Evolutionary conservation across 2,329 filamentous ascomycete species (phyloP), one percentile per base, ranked within the genome.

Genomic region (Cordyceps javanica): DNA sequence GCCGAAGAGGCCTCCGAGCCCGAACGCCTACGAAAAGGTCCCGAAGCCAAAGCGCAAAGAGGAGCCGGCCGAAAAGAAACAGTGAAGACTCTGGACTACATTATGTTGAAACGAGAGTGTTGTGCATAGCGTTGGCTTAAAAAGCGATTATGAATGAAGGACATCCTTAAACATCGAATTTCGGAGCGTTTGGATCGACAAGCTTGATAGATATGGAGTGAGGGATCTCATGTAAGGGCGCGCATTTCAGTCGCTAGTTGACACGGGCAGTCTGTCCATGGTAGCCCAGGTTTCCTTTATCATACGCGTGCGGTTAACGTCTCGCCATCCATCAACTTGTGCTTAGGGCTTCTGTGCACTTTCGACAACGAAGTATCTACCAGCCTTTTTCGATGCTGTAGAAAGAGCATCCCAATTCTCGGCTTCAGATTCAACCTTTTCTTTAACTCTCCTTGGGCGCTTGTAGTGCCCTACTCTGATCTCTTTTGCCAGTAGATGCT

Each of bases 21-120:
- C 89, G 23, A 93, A 93, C 71, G 89, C 89, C 1, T 93, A 93
- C 67, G 89, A 93, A 73, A 88, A 87, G 71, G 82, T 90, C 69
- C 77, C 77, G 30, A 82, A 80, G 62, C 68, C 69, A 16, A 76
- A 74, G 60, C 68, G 73, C 6, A 73, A 70, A 34, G 68, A 69
- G 34, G 59, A 64, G 14, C 42, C 62, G 36, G 60, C 57, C 5
- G 62, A 60, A 11, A 61, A 60, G 41, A 65, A 67, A 60, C 3
- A 57, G 46, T 38, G 9, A 16, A 45, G 3, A 2, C 2, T 23
- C 1, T 14, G 16, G 16, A 16, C 1, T 7, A 9, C 16, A 28
- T 38, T 55, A 5, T 30, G 1, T 30, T 21, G 13, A 3, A 19
- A n/a, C n/a, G 10, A 42, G 6, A 49, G 26, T 32, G 19, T 30